Evolutionary conservation across 2,329 filamentous ascomycete species (phyloP).

Genomic region (Diaporthe sp.): DNA sequence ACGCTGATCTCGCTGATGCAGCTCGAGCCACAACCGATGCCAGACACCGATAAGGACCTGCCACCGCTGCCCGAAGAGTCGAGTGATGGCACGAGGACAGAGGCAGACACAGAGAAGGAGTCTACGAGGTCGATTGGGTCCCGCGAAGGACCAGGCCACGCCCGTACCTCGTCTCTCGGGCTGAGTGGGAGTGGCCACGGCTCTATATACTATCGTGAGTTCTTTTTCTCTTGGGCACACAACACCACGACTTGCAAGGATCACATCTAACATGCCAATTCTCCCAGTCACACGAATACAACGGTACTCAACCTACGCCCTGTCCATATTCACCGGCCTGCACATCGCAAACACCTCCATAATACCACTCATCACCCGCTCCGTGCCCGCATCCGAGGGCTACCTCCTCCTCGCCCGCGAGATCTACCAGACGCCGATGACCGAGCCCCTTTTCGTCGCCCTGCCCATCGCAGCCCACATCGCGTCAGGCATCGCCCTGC

Average conservation of each 20-base stretch:
- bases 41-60: slow-evolving; percentile 61
- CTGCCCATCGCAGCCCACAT: slow-evolving; percentile 82
- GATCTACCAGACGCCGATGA: slow-evolving; percentile 85
- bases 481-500: slow-evolving; percentile 78
- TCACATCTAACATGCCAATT: background rate
- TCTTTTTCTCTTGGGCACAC: background rate
- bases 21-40: slow-evolving; percentile 84
- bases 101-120: slow-evolving; percentile 7
- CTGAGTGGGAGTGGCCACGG: slow-evolving; percentile 73
- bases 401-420: slow-evolving; percentile 92
- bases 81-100: slow-evolving; percentile 17
- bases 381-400: slow-evolving; percentile 79
- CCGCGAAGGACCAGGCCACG: slow-evolving; percentile 35
- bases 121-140: slow-evolving; percentile 10
- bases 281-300: slow-evolving; percentile 75
- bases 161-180: slow-evolving; percentile 57
- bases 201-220: slow-evolving; percentile 80
- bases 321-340: slow-evolving; percentile 78
- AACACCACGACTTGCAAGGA: background rate
- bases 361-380: slow-evolving; percentile 79
- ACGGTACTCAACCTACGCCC: slow-evolving; percentile 89
- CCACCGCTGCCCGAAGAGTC: slow-evolving; percentile 50
- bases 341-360: slow-evolving; percentile 86
- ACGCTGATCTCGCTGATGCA: slow-evolving; percentile 76
- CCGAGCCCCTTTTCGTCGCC: slow-evolving; percentile 83